Base-by-base conservation (phyloP, 2,329 filamentous ascomycete species). In the Fusarium sp. region DNA sequence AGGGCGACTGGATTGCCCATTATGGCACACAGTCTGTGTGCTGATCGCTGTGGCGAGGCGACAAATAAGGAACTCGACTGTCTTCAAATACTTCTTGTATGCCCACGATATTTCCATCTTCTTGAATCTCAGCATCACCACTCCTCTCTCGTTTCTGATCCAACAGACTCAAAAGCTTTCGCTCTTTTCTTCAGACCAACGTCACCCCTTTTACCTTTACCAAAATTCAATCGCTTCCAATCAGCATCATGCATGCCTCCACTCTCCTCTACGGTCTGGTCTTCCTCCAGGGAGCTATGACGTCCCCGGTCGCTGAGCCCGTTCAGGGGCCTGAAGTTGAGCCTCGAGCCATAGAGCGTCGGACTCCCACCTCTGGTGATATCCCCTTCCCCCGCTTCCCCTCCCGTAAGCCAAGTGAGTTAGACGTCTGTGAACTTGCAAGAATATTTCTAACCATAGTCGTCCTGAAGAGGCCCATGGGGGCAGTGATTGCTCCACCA, bases 351-450 rank as follows among this genome's bases (percentile, higher is more conserved):
- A 3, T 73, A 35, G 70, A 57, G 33, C 73, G 33, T 11, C 54
- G 75, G 16, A n/a, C 29, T 11, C 71, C 75, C 6, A 29, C 13
- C 5, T 3, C 64, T 11, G 59, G 48, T 1, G 71, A 76, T 24
- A 29, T 76, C 9, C 75, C 74, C 9, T 71, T 68, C 35, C 74
- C 75, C 11, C n/a, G n/a, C 35, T 56, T 70, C 24, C 70, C 70
- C 22, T 18, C 64, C 5, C 33, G 62, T 6, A 39, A 41, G 33
- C 27, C 37, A 29, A 62, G 56, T 57, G 31, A 43, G 24, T 52
- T 20, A 16, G 27, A 14, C 18, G n/a, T n/a, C 10, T 14, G 7
- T 35, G 35, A 13, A 39, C 43, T 18, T 9, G 13, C 2, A 22
- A 58, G n/a, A 11, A 2, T 1, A 7, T 11, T 27, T 39, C 24